phyloP scores from a whole-genome alignment of 805 yeast genomes.

The Spathaspora boniae region DNA sequence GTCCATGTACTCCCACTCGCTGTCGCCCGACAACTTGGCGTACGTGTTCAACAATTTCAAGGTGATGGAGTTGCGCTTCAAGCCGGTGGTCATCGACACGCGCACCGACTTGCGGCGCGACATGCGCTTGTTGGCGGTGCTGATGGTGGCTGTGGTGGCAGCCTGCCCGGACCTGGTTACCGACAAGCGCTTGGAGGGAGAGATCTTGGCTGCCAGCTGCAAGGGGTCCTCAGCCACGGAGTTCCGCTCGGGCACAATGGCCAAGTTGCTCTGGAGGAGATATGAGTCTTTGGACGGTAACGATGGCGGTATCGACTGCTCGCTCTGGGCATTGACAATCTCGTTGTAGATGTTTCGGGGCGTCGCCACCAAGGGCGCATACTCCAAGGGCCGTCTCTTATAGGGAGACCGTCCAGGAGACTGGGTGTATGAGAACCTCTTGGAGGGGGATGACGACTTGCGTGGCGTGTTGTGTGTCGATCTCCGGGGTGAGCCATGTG shows the following conservation, averaged over 20 bases:
- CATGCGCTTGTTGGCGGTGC: conserved; percentile 27
- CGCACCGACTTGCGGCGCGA: conserved; percentile 35
- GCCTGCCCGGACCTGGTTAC: too few species aligned
- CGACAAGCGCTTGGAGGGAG: conserved; percentile 25
- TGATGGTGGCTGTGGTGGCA: conserved; percentile 16
- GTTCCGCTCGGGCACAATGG: conserved; percentile 12
- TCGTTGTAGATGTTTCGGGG: conserved; percentile 45
- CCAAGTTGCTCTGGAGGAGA: not conserved
- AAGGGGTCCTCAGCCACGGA: conserved; percentile 19
- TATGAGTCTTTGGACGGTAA: conserved; percentile 37
- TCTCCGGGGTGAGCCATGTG: conserved; percentile 17
- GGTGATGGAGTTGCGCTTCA: conserved; percentile 68
- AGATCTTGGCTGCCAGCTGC: conserved; percentile 26
- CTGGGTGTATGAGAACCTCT: conserved; percentile 7
- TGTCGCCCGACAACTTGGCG: conserved; percentile 63
- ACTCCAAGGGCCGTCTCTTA: conserved; percentile 8
- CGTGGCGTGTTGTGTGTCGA: conserved; percentile 18
- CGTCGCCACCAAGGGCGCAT: conserved; percentile 20
- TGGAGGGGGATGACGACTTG: conserved; percentile 21
- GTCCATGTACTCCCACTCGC: conserved; percentile 67
- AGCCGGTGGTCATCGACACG: conserved; percentile 41
- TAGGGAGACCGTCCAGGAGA: conserved; percentile 20
- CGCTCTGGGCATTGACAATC: conserved; percentile 33
- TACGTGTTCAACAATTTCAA: conserved; percentile 68
- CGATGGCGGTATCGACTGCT: conserved; percentile 34